Evolutionary conservation across 2,329 filamentous ascomycete genomes (phyloP).

Genomic region (Sclerotiophoma versabilis): DNA sequence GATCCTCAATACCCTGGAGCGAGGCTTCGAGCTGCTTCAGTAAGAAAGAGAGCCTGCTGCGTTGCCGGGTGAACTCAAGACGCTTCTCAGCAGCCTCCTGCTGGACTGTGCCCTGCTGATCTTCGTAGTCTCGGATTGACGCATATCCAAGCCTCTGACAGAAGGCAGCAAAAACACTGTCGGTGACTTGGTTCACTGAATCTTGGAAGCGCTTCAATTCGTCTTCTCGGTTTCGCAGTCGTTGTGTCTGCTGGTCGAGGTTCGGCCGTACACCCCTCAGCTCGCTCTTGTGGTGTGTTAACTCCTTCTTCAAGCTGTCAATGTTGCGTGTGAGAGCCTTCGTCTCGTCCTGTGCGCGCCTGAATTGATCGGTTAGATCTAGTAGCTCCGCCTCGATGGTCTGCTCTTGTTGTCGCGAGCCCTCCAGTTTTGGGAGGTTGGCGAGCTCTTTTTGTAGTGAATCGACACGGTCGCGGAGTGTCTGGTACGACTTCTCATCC

Average conservation of each 20-base stretch:
- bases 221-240: slow-evolving; percentile 68
- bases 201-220: slow-evolving; percentile 64
- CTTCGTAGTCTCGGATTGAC: slow-evolving; percentile 91
- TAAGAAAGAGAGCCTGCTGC: slow-evolving; percentile 66
- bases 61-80: slow-evolving; percentile 83
- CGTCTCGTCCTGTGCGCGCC: slow-evolving; percentile 76
- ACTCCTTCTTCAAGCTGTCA: slow-evolving; percentile 81
- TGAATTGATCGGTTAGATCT: slow-evolving; percentile 78
- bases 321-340: slow-evolving; percentile 82
- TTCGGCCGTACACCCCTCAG: slow-evolving; percentile 80
- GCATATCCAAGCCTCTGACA: slow-evolving; percentile 86
- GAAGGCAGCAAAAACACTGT: slow-evolving; percentile 85
- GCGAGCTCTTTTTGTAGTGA: slow-evolving; percentile 80
- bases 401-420: slow-evolving; percentile 80
- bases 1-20: slow-evolving; percentile 71
- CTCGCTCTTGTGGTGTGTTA: slow-evolving; percentile 75
- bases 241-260: slow-evolving; percentile 73
- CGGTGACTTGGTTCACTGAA: slow-evolving; percentile 81
- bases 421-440: slow-evolving; percentile 79
- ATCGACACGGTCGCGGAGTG: slow-evolving; percentile 76
- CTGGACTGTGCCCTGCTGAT: slow-evolving; percentile 89
- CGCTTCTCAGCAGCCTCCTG: slow-evolving; percentile 89
- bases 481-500: slow-evolving; percentile 88
- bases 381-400: slow-evolving; percentile 78
- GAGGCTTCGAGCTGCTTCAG: slow-evolving; percentile 73